These are phyloP conservation scores for Carnegiea gigantea DNA, from an alignment of 179 eudicot genomes.

Conservation along the genomic window DNA sequence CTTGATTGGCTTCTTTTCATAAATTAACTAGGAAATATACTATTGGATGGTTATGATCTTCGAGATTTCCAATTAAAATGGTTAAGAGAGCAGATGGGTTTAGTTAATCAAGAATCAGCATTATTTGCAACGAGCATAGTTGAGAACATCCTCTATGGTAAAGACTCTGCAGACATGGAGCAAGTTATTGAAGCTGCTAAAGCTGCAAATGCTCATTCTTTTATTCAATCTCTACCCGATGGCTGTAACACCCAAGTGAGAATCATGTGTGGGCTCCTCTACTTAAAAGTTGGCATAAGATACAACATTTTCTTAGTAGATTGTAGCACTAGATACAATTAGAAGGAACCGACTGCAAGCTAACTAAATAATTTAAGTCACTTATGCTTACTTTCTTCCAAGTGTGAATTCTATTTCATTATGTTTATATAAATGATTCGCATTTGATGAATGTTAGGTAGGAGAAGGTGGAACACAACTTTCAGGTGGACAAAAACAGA, in stretches of 20 bases:
- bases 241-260: slow-evolving; percentile 63
- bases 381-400: background rate
- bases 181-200: slow-evolving; percentile 49
- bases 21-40: slow-evolving; percentile 37
- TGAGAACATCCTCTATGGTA: slow-evolving; percentile 58
- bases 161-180: slow-evolving; percentile 49
- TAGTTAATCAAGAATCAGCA: slow-evolving; percentile 76
- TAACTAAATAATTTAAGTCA: too few species aligned
- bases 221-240: slow-evolving; percentile 53
- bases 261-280: background rate
- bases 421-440: too few species aligned
- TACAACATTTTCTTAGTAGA: too few species aligned
- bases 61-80: slow-evolving; percentile 49
- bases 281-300: background rate
- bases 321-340: too few species aligned
- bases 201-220: slow-evolving; percentile 66
- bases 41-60: slow-evolving; percentile 56
- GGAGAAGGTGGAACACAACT: slow-evolving; percentile 68
- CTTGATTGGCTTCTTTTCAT: background rate
- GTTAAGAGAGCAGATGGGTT: slow-evolving; percentile 64
- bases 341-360: too few species aligned
- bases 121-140: slow-evolving; percentile 60
- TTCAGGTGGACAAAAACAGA: slow-evolving; percentile 75
- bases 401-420: too few species aligned
- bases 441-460: slow-evolving; percentile 32